phyloP scores from a whole-genome alignment of 2,329 filamentous ascomycete genomes.

The Cercospora zeae-maydis region DNA sequence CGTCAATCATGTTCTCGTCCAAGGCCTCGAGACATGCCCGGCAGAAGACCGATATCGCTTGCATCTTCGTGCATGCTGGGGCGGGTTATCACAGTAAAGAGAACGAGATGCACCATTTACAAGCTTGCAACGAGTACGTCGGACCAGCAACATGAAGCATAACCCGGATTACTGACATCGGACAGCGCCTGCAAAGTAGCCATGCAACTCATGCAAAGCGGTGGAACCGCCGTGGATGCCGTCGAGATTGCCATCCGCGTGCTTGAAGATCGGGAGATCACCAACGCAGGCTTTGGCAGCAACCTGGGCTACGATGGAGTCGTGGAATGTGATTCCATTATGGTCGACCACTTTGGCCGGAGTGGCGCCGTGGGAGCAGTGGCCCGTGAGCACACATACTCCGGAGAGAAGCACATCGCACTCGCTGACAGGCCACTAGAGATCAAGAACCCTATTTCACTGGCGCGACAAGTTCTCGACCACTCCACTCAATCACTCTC shows the following conservation, averaged over 20 bases:
- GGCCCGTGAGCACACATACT: slow-evolving; percentile 62
- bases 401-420: not conserved
- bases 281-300: slow-evolving; percentile 93
- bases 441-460: slow-evolving; percentile 85
- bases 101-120: slow-evolving; percentile 80
- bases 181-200: slow-evolving; percentile 74
- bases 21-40: slow-evolving; percentile 20
- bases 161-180: slow-evolving; percentile 21
- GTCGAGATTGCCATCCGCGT: slow-evolving; percentile 84
- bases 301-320: slow-evolving; percentile 86
- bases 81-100: slow-evolving; percentile 87
- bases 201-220: slow-evolving; percentile 75
- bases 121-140: slow-evolving; percentile 82
- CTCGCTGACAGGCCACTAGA: slow-evolving; percentile 51
- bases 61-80: slow-evolving; percentile 93
- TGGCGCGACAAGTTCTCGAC: slow-evolving; percentile 80
- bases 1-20: slow-evolving; percentile 37
- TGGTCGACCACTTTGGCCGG: slow-evolving; percentile 85
- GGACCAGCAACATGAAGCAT: not conserved
- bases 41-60: slow-evolving; percentile 53
- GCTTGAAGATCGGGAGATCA: slow-evolving; percentile 90
- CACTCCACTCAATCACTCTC: slow-evolving; percentile 72
- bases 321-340: slow-evolving; percentile 90
- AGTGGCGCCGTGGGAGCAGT: slow-evolving; percentile 93
- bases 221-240: slow-evolving; percentile 78